phyloP scores from a whole-genome alignment of 768 basidiomycete genomes.

The Psilocybe tampanensis region DNA sequence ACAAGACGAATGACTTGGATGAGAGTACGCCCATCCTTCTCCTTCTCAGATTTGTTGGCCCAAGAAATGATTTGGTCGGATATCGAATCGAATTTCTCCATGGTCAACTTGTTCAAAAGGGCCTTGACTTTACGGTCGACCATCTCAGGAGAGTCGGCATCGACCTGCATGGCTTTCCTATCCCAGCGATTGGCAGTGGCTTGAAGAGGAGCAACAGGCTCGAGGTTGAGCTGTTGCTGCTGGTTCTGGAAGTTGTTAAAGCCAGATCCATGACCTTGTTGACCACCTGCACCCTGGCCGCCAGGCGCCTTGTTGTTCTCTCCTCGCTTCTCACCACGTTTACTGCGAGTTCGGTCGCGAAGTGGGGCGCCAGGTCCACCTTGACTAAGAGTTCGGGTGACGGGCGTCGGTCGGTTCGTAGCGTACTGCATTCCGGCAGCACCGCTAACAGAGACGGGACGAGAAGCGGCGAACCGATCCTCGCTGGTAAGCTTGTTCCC shows the following conservation, averaged over 20 bases:
- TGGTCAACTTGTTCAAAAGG: slow-evolving; percentile 93
- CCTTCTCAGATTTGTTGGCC: slow-evolving; percentile 92
- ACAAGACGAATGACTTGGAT: slow-evolving; percentile 96
- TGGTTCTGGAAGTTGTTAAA: slow-evolving; percentile 33
- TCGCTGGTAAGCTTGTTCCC: slow-evolving; percentile 66
- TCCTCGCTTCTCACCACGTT: slow-evolving; percentile 81
- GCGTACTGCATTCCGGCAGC: slow-evolving; percentile 52
- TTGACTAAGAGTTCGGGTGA: slow-evolving; percentile 73
- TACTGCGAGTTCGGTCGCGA: slow-evolving; percentile 71
- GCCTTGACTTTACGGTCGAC: slow-evolving; percentile 93
- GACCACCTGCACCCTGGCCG: slow-evolving; percentile 22
- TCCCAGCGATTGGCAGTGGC: slow-evolving; percentile 86
- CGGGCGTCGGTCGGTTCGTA: slow-evolving; percentile 48
- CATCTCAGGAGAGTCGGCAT: slow-evolving; percentile 75
- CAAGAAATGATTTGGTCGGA: slow-evolving; percentile 93
- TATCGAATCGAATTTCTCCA: slow-evolving; percentile 96
- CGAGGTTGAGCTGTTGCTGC: slow-evolving; percentile 40
- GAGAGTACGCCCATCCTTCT: slow-evolving; percentile 91
- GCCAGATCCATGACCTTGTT: slow-evolving; percentile 40
- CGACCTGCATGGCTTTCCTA: slow-evolving; percentile 47
- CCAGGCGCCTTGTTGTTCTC: slow-evolving; percentile 49
- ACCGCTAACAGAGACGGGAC: slow-evolving; percentile 61
- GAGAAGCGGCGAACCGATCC: slow-evolving; percentile 58
- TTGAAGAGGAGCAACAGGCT: slow-evolving; percentile 79
- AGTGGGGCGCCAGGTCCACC: slow-evolving; percentile 56